Conservation (phyloP, 176 grass and related monocot genomes). For the Oryza australiensis region DNA sequence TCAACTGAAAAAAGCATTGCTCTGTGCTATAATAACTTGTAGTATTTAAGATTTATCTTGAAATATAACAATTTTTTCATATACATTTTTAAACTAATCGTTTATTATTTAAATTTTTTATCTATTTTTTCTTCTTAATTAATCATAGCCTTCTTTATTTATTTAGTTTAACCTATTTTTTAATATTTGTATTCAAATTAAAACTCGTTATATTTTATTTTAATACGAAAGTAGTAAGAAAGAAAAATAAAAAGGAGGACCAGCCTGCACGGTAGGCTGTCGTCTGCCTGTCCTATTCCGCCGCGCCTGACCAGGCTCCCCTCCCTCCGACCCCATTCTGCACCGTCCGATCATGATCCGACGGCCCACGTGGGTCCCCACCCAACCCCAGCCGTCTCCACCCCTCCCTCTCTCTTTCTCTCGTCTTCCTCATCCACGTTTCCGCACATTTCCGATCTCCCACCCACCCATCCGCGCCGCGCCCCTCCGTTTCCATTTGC, state of each 20-base stretch:
- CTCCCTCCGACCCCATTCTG: background rate
- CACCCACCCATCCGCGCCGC: background rate
- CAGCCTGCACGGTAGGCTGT: background rate
- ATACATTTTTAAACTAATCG: too few relatives aligned
- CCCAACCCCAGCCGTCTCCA: background rate
- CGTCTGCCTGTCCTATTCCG: conserved; percentile 20
- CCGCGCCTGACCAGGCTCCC: background rate
- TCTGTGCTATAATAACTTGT: too few relatives aligned
- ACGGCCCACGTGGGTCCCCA: conserved; percentile 2
- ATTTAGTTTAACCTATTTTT: too few relatives aligned
- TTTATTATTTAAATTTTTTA: too few relatives aligned
- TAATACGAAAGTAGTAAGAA: too few relatives aligned
- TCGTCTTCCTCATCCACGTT: background rate
- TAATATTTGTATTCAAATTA: too few relatives aligned
- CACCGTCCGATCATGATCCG: conserved; percentile 24
- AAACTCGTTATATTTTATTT: too few relatives aligned
- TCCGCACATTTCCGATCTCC: background rate
- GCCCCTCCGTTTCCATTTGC: background rate
- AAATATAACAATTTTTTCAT: too few relatives aligned
- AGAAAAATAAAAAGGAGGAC: background rate
- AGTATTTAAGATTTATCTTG: too few relatives aligned
- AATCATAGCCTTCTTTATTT: too few relatives aligned
- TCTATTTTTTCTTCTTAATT: too few relatives aligned
- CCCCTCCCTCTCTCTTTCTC: background rate
- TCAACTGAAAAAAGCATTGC: too few relatives aligned